Evolutionary conservation across 257 asterid genomes (phyloP), one percentile per base, ranked within the genome.

Genomic region (Ilex aquifolium): DNA sequence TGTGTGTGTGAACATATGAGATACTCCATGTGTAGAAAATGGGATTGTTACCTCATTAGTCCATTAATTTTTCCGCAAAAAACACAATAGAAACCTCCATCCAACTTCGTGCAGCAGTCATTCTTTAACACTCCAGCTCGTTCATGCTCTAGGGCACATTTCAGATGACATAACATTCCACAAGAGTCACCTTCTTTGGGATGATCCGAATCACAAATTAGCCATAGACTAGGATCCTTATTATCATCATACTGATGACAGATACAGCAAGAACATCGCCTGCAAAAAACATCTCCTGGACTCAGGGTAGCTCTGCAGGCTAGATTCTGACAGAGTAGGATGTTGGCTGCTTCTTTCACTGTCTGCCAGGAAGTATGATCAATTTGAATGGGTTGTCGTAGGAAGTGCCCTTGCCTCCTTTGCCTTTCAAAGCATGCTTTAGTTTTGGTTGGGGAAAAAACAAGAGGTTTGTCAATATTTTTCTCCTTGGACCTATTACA

Each of bases 201-300:
- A 63, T 87, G 80, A 72, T 83, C 87, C 0, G 86, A 75, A 63
- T 77, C 76, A 65, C 97, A 89, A 57, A 72, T 78, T 57, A 89
- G 69, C 97, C 97, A 89, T 66, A 89, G 66, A 69, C 91, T 78
- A 2, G 97, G 95, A 69, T 90, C 97, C 79, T 90, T 90, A 62
- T 90, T 90, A 64, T 90, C 97, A 65, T 90, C 97, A 60, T 78
- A 90, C 69, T 50, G 73, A 56, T 71, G 81, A 63, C 97, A 90
- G 46, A 90, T 83, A 65, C 91, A 83, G 77, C 97, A 90, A 11
- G 95, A 81, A 71, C 97, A 90, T 69, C 97, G 60, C 69, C 77
- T 90, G 79, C 97, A 90, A 77, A 87, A 90, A 46, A 29, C 66
- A 6, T 83, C 85, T 50, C 53, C 83, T 0, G 62, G 27, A n/a